Evolutionary conservation across 2,329 filamentous ascomycete species (phyloP).

Genomic region (Tympanopsis confertula): DNA sequence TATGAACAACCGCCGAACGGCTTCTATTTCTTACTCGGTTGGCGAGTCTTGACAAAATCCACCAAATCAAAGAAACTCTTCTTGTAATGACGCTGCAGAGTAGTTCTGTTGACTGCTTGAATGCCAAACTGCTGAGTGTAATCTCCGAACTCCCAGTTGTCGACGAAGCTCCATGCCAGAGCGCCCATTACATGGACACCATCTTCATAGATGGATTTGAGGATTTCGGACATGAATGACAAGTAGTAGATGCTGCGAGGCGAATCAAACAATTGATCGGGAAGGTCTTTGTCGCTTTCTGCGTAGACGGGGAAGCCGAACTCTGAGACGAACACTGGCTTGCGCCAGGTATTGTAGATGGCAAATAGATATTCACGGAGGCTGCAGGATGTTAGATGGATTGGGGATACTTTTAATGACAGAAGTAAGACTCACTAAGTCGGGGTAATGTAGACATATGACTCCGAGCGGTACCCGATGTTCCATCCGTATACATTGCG

Average conservation of each 20-base stretch:
- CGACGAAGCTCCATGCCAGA: constrained; percentile 37
- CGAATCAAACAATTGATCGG: constrained; percentile 39
- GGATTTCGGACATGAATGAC: constrained; percentile 37
- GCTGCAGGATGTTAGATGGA: too few species aligned
- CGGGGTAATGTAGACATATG: constrained; percentile 46
- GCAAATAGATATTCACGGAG: constrained; percentile 43
- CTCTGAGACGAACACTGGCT: constrained; percentile 35
- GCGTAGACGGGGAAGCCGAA: constrained; percentile 44
- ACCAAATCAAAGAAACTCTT: constrained; percentile 47
- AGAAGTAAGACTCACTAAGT: too few species aligned
- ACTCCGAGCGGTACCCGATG: constrained; percentile 42
- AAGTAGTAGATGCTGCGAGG: constrained; percentile 42
- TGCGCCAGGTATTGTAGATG: constrained; percentile 44
- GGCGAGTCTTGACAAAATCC: too few species aligned
- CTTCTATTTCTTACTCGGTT: too few species aligned
- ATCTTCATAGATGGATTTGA: constrained; percentile 43
- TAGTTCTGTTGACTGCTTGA: constrained; percentile 41
- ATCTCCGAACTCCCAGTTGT: constrained; percentile 45
- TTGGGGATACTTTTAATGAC: too few species aligned
- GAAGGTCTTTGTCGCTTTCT: constrained; percentile 27
- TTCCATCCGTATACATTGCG: constrained; percentile 39
- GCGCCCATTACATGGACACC: constrained; percentile 40
- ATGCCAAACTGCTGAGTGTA: constrained; percentile 39
- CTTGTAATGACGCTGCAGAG: constrained; percentile 36
- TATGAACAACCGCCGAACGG: too few species aligned